phyloP scores from a whole-genome alignment of 2,329 filamentous ascomycete genomes.

The Pleurostoma richardsiae region DNA sequence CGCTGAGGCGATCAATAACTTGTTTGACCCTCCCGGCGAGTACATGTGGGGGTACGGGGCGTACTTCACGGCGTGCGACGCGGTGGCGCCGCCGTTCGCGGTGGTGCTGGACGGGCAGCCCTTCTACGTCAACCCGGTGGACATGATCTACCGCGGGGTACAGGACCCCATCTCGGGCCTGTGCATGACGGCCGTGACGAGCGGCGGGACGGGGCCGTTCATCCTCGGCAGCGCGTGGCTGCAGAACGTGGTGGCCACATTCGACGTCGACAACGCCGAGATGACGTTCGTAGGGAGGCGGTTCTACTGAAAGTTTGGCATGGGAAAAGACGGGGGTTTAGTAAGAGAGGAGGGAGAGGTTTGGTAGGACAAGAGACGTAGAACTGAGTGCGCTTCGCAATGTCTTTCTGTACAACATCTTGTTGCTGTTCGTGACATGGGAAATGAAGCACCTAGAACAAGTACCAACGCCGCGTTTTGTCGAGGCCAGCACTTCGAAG shows the following conservation, averaged over 20 bases:
- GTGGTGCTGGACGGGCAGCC: constrained; percentile 35
- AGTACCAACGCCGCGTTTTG: no score
- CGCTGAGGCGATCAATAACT: constrained; percentile 38
- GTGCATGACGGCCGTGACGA: constrained; percentile 42
- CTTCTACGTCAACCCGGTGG: constrained; percentile 42
- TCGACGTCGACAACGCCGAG: constrained; percentile 18
- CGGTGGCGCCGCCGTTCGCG: constrained; percentile 37
- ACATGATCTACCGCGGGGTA: constrained; percentile 39
- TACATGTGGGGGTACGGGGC: constrained; percentile 40
- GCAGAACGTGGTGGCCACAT: constrained; percentile 42
- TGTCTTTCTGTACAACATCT: no score
- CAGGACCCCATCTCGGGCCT: constrained; percentile 38
- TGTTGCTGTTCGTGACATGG: no score
- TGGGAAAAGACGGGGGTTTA: neutral
- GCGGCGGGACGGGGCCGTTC: constrained; percentile 38
- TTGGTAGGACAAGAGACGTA: no score
- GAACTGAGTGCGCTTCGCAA: no score
- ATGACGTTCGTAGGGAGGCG: constrained; percentile 18
- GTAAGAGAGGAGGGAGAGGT: no score
- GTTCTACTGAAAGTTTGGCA: constrained; percentile 9
- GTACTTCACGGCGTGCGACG: constrained; percentile 44
- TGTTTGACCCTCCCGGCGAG: constrained; percentile 40
- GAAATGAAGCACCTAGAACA: no score
- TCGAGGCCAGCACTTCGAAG: no score
- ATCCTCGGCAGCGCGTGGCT: constrained; percentile 46